Evolutionary conservation across 2,329 filamentous ascomycete genomes (phyloP).

Genomic region (Sporothrix variecibatus): DNA sequence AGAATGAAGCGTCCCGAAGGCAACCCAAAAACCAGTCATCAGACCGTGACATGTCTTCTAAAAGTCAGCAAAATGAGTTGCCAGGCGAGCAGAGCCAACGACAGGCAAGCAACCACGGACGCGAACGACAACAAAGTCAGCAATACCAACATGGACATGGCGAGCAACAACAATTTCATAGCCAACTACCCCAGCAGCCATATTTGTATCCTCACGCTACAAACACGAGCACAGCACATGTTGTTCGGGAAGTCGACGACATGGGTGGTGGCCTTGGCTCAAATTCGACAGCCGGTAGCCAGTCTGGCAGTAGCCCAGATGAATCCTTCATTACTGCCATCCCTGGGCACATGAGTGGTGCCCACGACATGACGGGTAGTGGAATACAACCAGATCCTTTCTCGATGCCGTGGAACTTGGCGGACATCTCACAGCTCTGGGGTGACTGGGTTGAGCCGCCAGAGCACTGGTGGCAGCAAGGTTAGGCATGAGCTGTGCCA

Average conservation of each 20-base stretch:
- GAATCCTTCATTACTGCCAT: conserved; percentile 23
- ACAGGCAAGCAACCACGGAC: neutral
- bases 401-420: conserved; percentile 26
- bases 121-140: neutral
- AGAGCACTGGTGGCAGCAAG: conserved; percentile 27
- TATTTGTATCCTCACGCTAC: neutral
- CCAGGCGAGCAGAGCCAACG: neutral
- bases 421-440: conserved; percentile 26
- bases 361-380: neutral
- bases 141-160: conserved; percentile 3
- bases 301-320: conserved; percentile 27
- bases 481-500: neutral
- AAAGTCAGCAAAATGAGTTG: neutral
- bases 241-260: conserved; percentile 1
- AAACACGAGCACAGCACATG: neutral
- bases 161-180: conserved; percentile 10
- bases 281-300: conserved; percentile 24
- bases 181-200: conserved; percentile 9
- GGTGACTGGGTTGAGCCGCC: conserved; percentile 26
- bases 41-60: neutral
- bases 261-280: neutral
- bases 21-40: neutral
- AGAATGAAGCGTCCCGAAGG: neutral
- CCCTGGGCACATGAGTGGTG: neutral
- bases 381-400: conserved; percentile 17